These are phyloP conservation scores for Wickerhamiella hasegawae DNA, from an alignment of 805 yeast species.

Conservation along the genomic window DNA sequence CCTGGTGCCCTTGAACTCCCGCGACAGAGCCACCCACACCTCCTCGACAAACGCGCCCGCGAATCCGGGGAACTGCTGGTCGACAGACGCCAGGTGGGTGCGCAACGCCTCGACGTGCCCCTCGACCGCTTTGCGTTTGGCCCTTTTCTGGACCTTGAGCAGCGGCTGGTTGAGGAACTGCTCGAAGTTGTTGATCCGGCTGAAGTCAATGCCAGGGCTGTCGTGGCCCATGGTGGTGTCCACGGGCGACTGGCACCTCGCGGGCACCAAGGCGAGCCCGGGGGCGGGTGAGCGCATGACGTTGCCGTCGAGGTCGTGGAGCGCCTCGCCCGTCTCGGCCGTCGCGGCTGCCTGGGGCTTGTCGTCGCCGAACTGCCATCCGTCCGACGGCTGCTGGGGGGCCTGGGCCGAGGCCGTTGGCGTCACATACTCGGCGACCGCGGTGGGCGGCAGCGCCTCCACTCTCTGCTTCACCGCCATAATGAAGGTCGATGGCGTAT, in stretches of 20 bases:
- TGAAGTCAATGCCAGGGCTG: not conserved
- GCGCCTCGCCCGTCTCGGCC: not conserved
- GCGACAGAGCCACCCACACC: slow-evolving; percentile 20
- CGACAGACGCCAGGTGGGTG: slow-evolving; percentile 28
- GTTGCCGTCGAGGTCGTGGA: not conserved
- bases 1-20: too few relatives aligned
- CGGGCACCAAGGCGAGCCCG: not conserved
- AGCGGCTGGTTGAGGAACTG: slow-evolving; percentile 18
- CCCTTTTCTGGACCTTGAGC: slow-evolving; percentile 26
- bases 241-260: not conserved
- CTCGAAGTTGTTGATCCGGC: slow-evolving; percentile 29
- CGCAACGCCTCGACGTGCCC: slow-evolving; percentile 30
- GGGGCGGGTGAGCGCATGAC: not conserved
- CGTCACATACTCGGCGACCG: too few relatives aligned
- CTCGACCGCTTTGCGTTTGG: slow-evolving; percentile 34
- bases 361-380: not conserved
- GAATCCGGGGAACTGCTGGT: slow-evolving; percentile 43
- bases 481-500: slow-evolving; percentile 4
- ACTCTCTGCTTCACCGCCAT: not conserved
- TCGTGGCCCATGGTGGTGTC: not conserved
- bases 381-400: not conserved
- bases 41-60: slow-evolving; percentile 55
- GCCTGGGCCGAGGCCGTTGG: too few relatives aligned
- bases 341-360: too few relatives aligned
- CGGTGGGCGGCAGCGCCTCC: too few relatives aligned